Evolutionary conservation across 768 basidiomycete species (phyloP).

Genomic region (Suillus americanus): DNA sequence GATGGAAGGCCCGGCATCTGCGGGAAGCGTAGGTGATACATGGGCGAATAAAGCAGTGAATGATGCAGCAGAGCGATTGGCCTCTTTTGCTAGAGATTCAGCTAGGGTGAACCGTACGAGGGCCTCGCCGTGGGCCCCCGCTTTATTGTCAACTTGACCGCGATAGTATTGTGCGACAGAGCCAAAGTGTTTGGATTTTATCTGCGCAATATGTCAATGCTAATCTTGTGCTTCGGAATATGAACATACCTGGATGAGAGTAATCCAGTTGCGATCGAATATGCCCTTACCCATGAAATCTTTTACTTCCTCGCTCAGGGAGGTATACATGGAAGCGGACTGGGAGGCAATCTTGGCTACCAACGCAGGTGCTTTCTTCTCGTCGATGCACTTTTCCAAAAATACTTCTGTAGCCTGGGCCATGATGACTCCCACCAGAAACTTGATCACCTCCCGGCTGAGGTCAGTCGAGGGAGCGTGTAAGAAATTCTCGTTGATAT

Average conservation of each 20-base stretch:
- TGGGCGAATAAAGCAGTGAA: conserved; percentile 74
- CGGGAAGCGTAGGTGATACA: conserved; percentile 78
- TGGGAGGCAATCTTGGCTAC: conserved; percentile 85
- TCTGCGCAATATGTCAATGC: conserved; percentile 41
- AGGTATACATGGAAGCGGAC: conserved; percentile 75
- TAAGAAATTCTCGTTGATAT: conserved; percentile 99
- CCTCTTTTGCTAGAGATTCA: conserved; percentile 82
- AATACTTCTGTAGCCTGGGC: conserved; percentile 97
- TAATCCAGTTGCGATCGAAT: conserved; percentile 93
- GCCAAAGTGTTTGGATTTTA: conserved; percentile 88
- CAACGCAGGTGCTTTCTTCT: conserved; percentile 81
- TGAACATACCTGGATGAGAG: conserved; percentile 67
- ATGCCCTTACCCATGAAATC: conserved; percentile 97
- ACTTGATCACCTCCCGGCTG: conserved; percentile 91
- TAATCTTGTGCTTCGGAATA: neutral
- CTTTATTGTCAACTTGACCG: conserved; percentile 70
- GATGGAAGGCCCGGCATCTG: conserved; percentile 81
- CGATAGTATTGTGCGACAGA: conserved; percentile 89
- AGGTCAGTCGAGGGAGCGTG: conserved; percentile 97
- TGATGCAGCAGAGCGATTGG: conserved; percentile 61
- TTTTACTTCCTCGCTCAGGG: conserved; percentile 88
- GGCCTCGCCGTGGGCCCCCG: conserved; percentile 83
- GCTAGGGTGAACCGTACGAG: conserved; percentile 78
- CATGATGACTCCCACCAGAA: conserved; percentile 81
- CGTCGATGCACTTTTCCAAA: conserved; percentile 90